Conservation (phyloP, 306 rosid genomes). For the Vigna reflexopilosa region DNA sequence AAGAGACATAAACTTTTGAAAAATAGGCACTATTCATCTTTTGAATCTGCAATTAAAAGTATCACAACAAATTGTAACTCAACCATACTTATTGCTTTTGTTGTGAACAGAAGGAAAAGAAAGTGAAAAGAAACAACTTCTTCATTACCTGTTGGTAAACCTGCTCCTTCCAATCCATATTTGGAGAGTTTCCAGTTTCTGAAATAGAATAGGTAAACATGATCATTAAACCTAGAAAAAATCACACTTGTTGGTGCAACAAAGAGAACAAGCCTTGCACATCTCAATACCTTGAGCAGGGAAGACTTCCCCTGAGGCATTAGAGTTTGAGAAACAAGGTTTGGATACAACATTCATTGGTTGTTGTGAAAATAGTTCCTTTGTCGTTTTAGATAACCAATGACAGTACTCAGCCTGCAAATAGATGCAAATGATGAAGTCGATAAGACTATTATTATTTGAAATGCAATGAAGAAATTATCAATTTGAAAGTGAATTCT, state of each 20-base stretch:
- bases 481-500: neutral
- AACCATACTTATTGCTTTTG: too few relatives aligned
- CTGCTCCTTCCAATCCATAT: constrained; percentile 42
- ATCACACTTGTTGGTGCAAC: too few relatives aligned
- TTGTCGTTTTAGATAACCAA: neutral
- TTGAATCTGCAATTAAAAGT: constrained; percentile 42
- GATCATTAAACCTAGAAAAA: too few relatives aligned
- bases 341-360: neutral
- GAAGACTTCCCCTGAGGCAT: neutral
- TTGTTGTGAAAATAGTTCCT: neutral
- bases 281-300: constrained; percentile 11
- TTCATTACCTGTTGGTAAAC: constrained; percentile 41
- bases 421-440: neutral
- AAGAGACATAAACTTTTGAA: neutral
- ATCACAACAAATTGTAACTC: neutral
- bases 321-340: neutral
- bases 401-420: constrained; percentile 40
- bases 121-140: constrained; percentile 1
- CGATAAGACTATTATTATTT: constrained; percentile 5
- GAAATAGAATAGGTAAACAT: too few relatives aligned
- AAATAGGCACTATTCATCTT: constrained; percentile 4
- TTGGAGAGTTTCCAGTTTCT: neutral
- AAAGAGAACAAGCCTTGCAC: neutral
- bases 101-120: neutral
- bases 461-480: neutral